Conservation (phyloP, 2,329 filamentous ascomycete genomes). For the Penicillium sp. region DNA sequence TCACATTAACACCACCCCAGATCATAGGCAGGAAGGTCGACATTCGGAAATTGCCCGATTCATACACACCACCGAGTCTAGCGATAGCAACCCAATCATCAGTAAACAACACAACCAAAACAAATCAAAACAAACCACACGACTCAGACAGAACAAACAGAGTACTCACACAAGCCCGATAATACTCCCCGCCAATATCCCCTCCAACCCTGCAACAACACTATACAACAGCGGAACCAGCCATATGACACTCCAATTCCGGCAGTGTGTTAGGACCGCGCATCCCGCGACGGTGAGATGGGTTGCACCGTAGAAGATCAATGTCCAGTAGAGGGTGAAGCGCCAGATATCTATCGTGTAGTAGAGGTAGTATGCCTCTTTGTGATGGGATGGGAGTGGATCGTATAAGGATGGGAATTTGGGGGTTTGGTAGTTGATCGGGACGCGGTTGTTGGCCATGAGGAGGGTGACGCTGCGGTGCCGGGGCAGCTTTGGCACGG, state of each 20-base stretch:
- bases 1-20: conserved; percentile 83
- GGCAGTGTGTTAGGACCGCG: conserved; percentile 72
- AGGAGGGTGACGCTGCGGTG: conserved; percentile 6
- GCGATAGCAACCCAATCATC: conserved; percentile 42
- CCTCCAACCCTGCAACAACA: conserved; percentile 75
- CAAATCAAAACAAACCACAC: background rate
- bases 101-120: background rate
- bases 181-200: conserved; percentile 78
- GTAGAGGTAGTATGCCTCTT: conserved; percentile 71
- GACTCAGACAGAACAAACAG: background rate
- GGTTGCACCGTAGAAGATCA: conserved; percentile 77
- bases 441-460: conserved; percentile 52
- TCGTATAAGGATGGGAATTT: conserved; percentile 83
- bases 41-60: conserved; percentile 84
- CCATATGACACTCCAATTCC: conserved; percentile 63
- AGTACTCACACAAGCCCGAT: conserved; percentile 75
- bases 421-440: conserved; percentile 69
- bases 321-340: conserved; percentile 85
- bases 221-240: conserved; percentile 73
- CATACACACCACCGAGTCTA: conserved; percentile 82
- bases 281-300: conserved; percentile 75
- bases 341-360: conserved; percentile 79
- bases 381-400: conserved; percentile 64
- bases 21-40: conserved; percentile 92
- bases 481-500: conserved; percentile 10